Percentiles rank a stretch among this genome's conserved stretches.
These are phyloP conservation scores for Komagataella pastoris DNA, from an alignment of 805 yeast genomes.

Conservation along the genomic window DNA sequence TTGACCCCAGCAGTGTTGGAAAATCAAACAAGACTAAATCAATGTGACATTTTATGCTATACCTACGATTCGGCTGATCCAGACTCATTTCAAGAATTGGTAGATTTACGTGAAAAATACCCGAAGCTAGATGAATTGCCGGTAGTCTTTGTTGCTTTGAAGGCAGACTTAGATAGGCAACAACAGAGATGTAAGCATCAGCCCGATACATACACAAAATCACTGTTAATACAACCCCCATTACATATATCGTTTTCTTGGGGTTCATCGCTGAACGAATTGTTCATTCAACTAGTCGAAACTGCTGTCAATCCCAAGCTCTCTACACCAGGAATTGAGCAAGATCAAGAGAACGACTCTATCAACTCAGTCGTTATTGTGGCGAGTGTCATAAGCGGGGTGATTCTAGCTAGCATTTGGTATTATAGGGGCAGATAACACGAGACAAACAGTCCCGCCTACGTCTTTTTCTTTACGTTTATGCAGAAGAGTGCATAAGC, in stretches of 20 bases:
- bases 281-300: conserved; percentile 77
- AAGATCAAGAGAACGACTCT: conserved; percentile 40
- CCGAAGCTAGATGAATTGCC: conserved; percentile 57
- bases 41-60: conserved; percentile 85
- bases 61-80: conserved; percentile 95
- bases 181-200: conserved; percentile 79
- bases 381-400: conserved; percentile 56
- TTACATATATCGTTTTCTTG: conserved; percentile 84
- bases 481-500: background rate
- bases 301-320: conserved; percentile 71
- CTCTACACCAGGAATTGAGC: conserved; percentile 69
- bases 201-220: conserved; percentile 76
- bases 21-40: conserved; percentile 53
- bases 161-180: conserved; percentile 92
- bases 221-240: conserved; percentile 61
- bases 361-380: conserved; percentile 44
- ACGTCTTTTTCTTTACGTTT: background rate
- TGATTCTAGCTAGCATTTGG: conserved; percentile 52
- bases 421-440: conserved; percentile 31
- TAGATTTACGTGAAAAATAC: conserved; percentile 51
- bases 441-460: too few relatives aligned
- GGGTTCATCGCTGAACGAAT: conserved; percentile 75
- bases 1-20: conserved; percentile 72
- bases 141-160: conserved; percentile 76
- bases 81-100: conserved; percentile 76